These are phyloP conservation scores for Chamaenerion angustifolium DNA, from an alignment of 345 rosid species.

Conservation along the genomic window DNA sequence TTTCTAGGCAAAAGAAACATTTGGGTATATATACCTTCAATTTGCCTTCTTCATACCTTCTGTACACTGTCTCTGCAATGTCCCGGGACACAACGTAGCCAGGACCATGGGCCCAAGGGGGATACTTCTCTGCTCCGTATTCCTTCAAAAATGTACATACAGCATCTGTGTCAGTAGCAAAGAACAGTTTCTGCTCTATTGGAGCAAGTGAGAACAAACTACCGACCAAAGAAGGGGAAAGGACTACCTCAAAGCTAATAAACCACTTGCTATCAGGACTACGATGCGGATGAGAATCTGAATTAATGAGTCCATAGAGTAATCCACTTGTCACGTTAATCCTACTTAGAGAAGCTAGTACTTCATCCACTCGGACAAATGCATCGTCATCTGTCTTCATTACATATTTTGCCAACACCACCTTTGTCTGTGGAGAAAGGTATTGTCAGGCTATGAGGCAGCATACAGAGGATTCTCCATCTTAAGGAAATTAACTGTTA, in stretches of 20 bases:
- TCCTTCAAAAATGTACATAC: conserved; percentile 29
- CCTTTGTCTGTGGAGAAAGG: conserved; percentile 48
- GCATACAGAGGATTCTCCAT: no score
- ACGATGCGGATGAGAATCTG: conserved; percentile 84
- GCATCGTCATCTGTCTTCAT: conserved; percentile 99
- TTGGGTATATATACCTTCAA: conserved; percentile 37
- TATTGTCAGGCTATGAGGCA: conserved; percentile 4
- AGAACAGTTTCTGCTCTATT: no score
- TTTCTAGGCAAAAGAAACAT: no score
- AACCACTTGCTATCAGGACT: conserved; percentile 89
- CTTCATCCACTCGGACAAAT: conserved; percentile 87
- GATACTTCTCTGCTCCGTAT: conserved; percentile 68
- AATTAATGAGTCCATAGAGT: conserved; percentile 78
- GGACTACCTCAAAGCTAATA: conserved; percentile 66
- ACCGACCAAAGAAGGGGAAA: no score
- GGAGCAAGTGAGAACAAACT: no score
- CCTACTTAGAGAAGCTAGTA: conserved; percentile 47
- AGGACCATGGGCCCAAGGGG: conserved; percentile 96
- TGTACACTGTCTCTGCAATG: conserved; percentile 56
- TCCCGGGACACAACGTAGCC: conserved; percentile 77
- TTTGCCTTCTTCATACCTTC: conserved; percentile 35
- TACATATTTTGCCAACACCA: conserved; percentile 62
- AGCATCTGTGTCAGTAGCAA: no score
- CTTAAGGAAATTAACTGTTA: no score
- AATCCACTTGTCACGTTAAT: conserved; percentile 46